Evolutionary conservation across 352 stramenopile species (phyloP).

Genomic region (Thraustochytrium sp.): DNA sequence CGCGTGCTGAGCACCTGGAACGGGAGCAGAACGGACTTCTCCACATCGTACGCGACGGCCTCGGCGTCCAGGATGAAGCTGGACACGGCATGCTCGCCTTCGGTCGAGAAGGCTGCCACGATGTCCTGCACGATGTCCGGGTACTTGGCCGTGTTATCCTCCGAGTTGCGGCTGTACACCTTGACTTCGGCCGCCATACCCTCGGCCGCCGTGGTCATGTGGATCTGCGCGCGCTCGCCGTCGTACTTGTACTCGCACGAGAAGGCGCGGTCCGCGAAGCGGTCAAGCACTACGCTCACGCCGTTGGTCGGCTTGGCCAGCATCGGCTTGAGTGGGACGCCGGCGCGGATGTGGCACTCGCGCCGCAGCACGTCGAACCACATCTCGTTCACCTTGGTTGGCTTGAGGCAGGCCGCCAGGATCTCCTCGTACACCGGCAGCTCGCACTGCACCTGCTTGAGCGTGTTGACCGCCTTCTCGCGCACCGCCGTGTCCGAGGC

Average conservation of each 20-base stretch:
- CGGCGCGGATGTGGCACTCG: slow-evolving; percentile 50
- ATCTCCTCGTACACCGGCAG: slow-evolving; percentile 91
- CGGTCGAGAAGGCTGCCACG: slow-evolving; percentile 53
- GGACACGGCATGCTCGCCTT: slow-evolving; percentile 37
- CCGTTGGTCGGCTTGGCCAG: slow-evolving; percentile 94
- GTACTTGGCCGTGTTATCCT: slow-evolving; percentile 96
- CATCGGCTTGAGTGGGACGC: slow-evolving; percentile 97
- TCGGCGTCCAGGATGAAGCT: slow-evolving; percentile 95
- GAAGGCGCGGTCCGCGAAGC: slow-evolving; percentile 86
- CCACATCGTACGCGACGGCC: slow-evolving; percentile 94
- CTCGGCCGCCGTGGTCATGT: slow-evolving; percentile 48
- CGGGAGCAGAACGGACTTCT: slow-evolving; percentile 89
- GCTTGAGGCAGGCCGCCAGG: slow-evolving; percentile 72
- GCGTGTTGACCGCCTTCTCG: slow-evolving; percentile 60
- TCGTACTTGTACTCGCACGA: slow-evolving; percentile 99
- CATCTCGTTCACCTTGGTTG: slow-evolving; percentile 57
- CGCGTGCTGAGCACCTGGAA: slow-evolving; percentile 98
- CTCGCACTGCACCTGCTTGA: slow-evolving; percentile 97
- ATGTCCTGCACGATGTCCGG: slow-evolving; percentile 77
- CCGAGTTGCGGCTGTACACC: slow-evolving; percentile 96
- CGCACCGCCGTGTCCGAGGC: background rate
- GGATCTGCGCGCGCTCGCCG: slow-evolving; percentile 89
- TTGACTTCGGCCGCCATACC: slow-evolving; percentile 58
- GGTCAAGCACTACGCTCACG: slow-evolving; percentile 91
- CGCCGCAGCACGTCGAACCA: slow-evolving; percentile 48